Conservation (phyloP, 352 stramenopile species). For the Phytophthora pluvialis region DNA sequence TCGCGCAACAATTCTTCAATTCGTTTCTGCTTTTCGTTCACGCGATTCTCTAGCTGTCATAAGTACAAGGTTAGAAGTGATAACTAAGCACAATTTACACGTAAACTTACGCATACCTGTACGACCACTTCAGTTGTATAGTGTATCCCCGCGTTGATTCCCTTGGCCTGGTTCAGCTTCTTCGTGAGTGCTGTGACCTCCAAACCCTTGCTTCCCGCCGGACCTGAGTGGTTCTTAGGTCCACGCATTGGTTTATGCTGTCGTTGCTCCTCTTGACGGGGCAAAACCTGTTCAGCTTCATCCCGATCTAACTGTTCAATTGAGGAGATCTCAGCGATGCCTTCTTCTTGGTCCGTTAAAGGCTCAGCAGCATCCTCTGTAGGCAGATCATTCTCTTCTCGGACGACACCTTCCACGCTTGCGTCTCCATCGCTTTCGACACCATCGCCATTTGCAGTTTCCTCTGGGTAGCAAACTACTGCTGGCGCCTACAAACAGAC, state of each 20-base stretch:
- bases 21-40: conserved; percentile 65
- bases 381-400: background rate
- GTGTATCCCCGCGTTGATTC: conserved; percentile 52
- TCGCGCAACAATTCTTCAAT: conserved; percentile 68
- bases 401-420: background rate
- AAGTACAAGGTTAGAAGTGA: conserved; percentile 3
- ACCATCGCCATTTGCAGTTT: background rate
- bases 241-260: background rate
- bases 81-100: no score
- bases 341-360: background rate
- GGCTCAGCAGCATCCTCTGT: background rate
- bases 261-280: conserved; percentile 7
- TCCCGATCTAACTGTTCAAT: background rate
- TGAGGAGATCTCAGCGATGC: background rate
- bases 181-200: conserved; percentile 39
- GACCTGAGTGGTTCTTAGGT: conserved; percentile 2
- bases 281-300: background rate
- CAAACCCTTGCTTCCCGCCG: conserved; percentile 11
- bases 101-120: conserved; percentile 35
- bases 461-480: background rate
- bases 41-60: conserved; percentile 65
- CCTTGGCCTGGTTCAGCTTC: conserved; percentile 53
- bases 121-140: conserved; percentile 55
- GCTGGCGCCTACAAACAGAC: conserved; percentile 3
- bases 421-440: background rate